Evolutionary conservation across 164 flowering plant species (phyloP), one percentile per base, ranked within the genome.

Genomic region (Sextonia rubra): DNA sequence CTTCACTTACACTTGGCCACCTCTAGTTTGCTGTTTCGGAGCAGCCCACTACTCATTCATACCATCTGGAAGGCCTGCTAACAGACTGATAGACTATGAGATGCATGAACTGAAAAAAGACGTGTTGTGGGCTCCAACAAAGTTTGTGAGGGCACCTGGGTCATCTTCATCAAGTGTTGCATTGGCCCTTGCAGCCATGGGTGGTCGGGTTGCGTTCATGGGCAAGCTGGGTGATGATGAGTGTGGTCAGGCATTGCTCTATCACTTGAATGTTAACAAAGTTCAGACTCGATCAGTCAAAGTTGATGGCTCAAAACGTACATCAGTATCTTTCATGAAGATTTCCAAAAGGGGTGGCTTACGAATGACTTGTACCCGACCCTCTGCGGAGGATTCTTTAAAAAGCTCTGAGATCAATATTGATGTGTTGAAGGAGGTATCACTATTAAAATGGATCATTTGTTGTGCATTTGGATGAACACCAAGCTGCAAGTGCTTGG

Each of bases 11-110:
- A 86, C 86, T 32, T 96, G 93, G 95, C 97, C 99, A 71, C 97
- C 97, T 64, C 91, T 93, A 44, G 93, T 95, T 69, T 93, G 97
- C 80, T 95, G 97, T 86, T 93, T 91, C 80, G 99, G 99, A 76
- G 86, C 95, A 47, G 90, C 91, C 63, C 94, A 87, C 68, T 89
- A 90, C 81, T 86, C 88, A 30, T 96, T 96, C 81, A 77, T 96
- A 64, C 97, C 97, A 3, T 87, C 95, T 17, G 99, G 94, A 66
- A 84, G 91, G 80, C 95, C 86, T 48, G 88, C 98, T 44, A 89
- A 91, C 80, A 85, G 98, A 70, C 88, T 93, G 48, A 66, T 93
- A 37, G 86, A 93, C 82, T 69, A 89, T 77, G 90, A 89, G 80
- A 80, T 89, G 20, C 94, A 90, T 80, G 91, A 88, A 47, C 75